These are phyloP conservation scores for Rugosomyces carneus DNA, from an alignment of 1,284 basidiomycete species.

Conservation along the genomic window DNA sequence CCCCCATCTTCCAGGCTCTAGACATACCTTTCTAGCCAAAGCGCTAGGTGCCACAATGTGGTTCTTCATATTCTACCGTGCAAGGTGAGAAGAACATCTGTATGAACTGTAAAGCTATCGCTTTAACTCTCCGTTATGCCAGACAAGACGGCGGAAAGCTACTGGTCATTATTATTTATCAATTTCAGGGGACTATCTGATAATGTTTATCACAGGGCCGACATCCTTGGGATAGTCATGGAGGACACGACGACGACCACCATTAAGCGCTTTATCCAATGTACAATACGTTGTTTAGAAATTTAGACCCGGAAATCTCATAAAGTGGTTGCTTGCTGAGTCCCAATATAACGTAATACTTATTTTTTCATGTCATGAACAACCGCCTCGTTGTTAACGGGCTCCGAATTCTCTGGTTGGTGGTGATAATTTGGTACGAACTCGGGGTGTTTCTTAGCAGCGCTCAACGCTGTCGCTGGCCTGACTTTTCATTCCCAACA, in stretches of 20 bases:
- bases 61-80: slow-evolving; percentile 97
- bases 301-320: neutral
- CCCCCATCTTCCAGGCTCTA: slow-evolving; percentile 76
- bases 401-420: slow-evolving; percentile 30
- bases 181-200: slow-evolving; percentile 7
- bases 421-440: slow-evolving; percentile 54
- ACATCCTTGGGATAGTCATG: slow-evolving; percentile 56
- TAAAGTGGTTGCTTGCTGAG: too few species aligned
- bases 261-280: slow-evolving; percentile 28
- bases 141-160: slow-evolving; percentile 75
- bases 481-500: slow-evolving; percentile 30
- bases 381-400: slow-evolving; percentile 22
- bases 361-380: slow-evolving; percentile 9
- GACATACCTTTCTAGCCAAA: slow-evolving; percentile 76
- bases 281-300: neutral
- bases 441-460: slow-evolving; percentile 52
- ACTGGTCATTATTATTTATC: slow-evolving; percentile 37
- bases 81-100: slow-evolving; percentile 56
- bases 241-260: slow-evolving; percentile 37
- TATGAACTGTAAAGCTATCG: slow-evolving; percentile 4
- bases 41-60: slow-evolving; percentile 89
- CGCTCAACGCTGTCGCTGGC: slow-evolving; percentile 54
- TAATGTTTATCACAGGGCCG: slow-evolving; percentile 37
- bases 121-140: slow-evolving; percentile 9
- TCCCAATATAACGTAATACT: too few species aligned